These are phyloP conservation scores for Flaveria ramosissima DNA, from an alignment of 129 eudicot species.

Conservation along the genomic window DNA sequence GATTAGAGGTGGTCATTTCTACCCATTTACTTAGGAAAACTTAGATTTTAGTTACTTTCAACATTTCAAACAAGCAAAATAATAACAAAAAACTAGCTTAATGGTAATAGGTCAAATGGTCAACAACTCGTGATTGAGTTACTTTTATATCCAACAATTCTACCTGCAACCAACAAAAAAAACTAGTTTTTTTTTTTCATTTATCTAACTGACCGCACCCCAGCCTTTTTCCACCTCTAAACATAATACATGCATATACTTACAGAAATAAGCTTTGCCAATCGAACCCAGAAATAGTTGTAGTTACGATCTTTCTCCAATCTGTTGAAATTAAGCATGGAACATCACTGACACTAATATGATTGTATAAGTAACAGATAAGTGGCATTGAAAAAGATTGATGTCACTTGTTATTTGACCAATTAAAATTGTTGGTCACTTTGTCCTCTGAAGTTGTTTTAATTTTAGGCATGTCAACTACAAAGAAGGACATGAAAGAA, in stretches of 20 bases:
- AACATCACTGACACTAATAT: neutral
- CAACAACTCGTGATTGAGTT: no score
- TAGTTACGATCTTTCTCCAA: slow-evolving; percentile 66
- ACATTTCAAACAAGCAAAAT: neutral
- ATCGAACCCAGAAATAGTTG: slow-evolving; percentile 62
- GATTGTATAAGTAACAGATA: neutral
- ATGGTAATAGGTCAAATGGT: neutral
- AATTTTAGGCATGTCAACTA: neutral
- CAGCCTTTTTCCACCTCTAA: slow-evolving; percentile 1
- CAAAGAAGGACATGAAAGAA: neutral
- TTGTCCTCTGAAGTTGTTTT: no score
- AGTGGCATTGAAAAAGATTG: neutral
- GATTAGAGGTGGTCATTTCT: neutral
- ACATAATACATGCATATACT: slow-evolving; percentile 34
- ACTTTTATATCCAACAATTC: no score
- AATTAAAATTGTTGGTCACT: neutral
- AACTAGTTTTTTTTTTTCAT: neutral
- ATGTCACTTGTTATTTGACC: neutral
- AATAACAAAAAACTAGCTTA: no score
- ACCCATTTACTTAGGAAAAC: neutral
- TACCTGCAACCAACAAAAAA: neutral
- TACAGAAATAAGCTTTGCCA: slow-evolving; percentile 59
- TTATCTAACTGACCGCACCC: neutral
- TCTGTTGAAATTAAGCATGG: slow-evolving; percentile 33
- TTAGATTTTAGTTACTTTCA: neutral